Base-by-base conservation (phyloP, 345 rosid species). In the Hypericum perforatum region DNA sequence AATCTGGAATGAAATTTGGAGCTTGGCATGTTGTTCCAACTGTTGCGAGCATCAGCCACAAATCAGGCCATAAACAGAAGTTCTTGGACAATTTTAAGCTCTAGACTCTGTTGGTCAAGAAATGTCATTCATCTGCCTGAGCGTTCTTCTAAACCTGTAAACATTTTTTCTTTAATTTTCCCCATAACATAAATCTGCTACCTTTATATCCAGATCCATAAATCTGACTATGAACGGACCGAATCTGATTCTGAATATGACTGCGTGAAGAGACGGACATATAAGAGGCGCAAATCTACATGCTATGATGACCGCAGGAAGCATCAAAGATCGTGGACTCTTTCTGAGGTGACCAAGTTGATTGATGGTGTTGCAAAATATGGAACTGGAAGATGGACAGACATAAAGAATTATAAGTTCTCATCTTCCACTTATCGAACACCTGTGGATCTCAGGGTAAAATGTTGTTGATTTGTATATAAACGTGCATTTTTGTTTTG, bases 301-400 rank as follows among this genome's bases (percentile, higher is more conserved):
- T 22, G 32, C 32, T 22, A 22, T 53, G 47, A 49, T 56, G 97
- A 86, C 69, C 70, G 92, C 64, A 75, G 96, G 78, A 91, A 82
- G 80, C 75, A 85, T 63, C 92, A 91, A 76, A 84, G 78, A 61
- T 67, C 81, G 90, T 87, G 96, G 98, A 79, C 95, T 38, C 66
- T 69, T 68, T 64, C 74, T 0, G 96, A 91, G 66, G 96, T 91
- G 67, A 67, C 70, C 49, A 85, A 79, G 64, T 66, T 91, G 71
- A 67, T 87, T 69, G 88, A 91, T 70, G 98, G 98, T 41, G 81
- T 91, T 65, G 70, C 89, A 68, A 73, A 76, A 56, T 82, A 62
- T 63, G 98, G 96, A 71, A 87, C 83, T 60, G 95, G 96, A 44
- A 80, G 74, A 74, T 91, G 98, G 98, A 91, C 95, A 0, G 92